Evolutionary conservation across 2,329 filamentous ascomycete species (phyloP).

Genomic region (Penicillium sp.): DNA sequence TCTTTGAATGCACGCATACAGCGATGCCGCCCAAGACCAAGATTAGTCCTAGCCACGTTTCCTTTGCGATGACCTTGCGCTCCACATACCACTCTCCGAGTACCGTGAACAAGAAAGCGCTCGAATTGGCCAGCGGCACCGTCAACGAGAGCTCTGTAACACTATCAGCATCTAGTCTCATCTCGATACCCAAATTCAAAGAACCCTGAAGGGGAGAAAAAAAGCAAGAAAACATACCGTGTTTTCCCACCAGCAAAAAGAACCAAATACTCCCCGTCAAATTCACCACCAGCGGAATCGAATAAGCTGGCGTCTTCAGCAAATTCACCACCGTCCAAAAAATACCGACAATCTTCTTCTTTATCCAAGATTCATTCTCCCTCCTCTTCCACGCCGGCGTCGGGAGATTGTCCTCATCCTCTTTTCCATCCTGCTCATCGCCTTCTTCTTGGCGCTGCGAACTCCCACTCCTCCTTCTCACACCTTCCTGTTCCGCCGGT

Average conservation of each 20-base stretch:
- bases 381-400: slow-evolving; percentile 32
- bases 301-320: slow-evolving; percentile 76
- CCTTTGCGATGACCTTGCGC: slow-evolving; percentile 80
- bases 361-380: slow-evolving; percentile 54
- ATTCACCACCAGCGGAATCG: slow-evolving; percentile 79
- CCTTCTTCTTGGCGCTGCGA: slow-evolving; percentile 3
- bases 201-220: neutral
- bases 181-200: too few relatives aligned
- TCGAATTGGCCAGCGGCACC: slow-evolving; percentile 89
- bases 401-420: slow-evolving; percentile 17
- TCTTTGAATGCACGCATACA: slow-evolving; percentile 68
- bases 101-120: slow-evolving; percentile 95
- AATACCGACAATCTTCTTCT: slow-evolving; percentile 60
- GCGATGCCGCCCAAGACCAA: slow-evolving; percentile 77
- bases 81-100: slow-evolving; percentile 94
- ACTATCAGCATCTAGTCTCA: neutral
- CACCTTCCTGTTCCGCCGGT: slow-evolving; percentile 3
- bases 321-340: slow-evolving; percentile 77
- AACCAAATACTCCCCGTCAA: slow-evolving; percentile 95
- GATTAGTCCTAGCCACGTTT: slow-evolving; percentile 79
- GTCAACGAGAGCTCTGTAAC: slow-evolving; percentile 79
- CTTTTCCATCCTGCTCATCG: slow-evolving; percentile 38
- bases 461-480: slow-evolving; percentile 16
- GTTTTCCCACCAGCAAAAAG: slow-evolving; percentile 87
- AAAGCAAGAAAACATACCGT: slow-evolving; percentile 62